phyloP scores from a whole-genome alignment of 768 basidiomycete genomes.

The Tricholoma hemisulphureum region DNA sequence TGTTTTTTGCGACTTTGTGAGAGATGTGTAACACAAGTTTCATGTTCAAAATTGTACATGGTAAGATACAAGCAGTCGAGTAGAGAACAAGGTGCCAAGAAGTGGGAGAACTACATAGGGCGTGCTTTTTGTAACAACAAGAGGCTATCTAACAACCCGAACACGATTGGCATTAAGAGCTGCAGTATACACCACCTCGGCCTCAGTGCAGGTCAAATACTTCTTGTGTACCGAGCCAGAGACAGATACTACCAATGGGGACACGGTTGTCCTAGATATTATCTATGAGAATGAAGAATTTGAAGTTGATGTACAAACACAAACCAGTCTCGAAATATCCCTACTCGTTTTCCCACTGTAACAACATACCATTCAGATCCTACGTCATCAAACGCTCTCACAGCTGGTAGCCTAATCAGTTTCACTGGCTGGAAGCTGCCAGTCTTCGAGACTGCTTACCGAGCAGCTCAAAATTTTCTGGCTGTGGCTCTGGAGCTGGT shows the following conservation, averaged over 20 bases:
- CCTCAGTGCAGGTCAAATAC: not conserved
- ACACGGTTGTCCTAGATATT: not conserved
- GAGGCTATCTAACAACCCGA: not conserved
- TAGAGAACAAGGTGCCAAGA: not conserved
- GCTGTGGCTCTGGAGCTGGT: not conserved
- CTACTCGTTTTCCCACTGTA: not conserved
- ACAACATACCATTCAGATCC: not conserved
- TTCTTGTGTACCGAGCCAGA: not conserved
- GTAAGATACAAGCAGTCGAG: not conserved
- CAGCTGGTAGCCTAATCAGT: not conserved
- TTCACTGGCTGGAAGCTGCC: not conserved
- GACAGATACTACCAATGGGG: not conserved
- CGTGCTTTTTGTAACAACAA: not conserved
- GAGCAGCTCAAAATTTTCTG: not conserved
- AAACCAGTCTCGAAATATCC: not conserved
- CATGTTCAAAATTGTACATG: not conserved
- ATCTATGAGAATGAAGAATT: not conserved
- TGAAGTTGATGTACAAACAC: not conserved
- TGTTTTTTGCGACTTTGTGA: too few species aligned
- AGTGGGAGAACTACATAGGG: not conserved
- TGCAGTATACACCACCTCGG: not conserved
- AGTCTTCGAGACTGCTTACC: not conserved
- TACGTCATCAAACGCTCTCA: not conserved
- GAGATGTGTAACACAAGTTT: not conserved
- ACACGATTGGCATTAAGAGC: not conserved